phyloP scores from a whole-genome alignment of 2,329 filamentous ascomycete genomes.

The Chaetomiaceae sp. region DNA sequence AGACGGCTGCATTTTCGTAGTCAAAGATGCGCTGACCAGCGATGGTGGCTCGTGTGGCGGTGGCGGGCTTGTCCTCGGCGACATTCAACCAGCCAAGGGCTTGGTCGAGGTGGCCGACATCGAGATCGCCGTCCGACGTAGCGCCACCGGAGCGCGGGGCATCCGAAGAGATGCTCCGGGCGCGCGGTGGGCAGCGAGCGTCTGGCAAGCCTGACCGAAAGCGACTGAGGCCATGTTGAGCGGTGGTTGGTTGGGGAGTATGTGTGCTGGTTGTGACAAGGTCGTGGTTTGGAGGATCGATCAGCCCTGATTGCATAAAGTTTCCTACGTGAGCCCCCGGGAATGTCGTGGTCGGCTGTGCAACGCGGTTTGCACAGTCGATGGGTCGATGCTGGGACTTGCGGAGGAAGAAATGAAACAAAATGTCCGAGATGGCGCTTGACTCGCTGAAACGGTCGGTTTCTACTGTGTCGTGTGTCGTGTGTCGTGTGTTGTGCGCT shows the following conservation, averaged over 20 bases:
- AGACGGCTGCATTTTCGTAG: slow-evolving; percentile 56
- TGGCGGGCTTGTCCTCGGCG: slow-evolving; percentile 28
- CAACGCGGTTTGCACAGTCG: slow-evolving; percentile 50
- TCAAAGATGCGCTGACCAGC: slow-evolving; percentile 54
- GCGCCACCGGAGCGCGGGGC: slow-evolving; percentile 30
- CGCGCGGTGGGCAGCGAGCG: slow-evolving; percentile 34
- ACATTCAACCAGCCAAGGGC: slow-evolving; percentile 51
- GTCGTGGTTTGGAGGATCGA: slow-evolving; percentile 42
- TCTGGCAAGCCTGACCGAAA: slow-evolving; percentile 38
- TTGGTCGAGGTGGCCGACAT: slow-evolving; percentile 45
- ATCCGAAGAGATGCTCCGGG: slow-evolving; percentile 36
- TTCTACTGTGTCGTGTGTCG: background rate
- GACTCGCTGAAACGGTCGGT: background rate
- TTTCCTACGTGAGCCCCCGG: slow-evolving; percentile 37
- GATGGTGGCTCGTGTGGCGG: slow-evolving; percentile 29
- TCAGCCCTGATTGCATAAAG: slow-evolving; percentile 63
- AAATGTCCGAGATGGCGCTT: background rate
- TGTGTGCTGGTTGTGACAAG: slow-evolving; percentile 36
- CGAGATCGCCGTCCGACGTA: slow-evolving; percentile 31
- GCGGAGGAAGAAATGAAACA: background rate
- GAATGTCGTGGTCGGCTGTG: slow-evolving; percentile 44
- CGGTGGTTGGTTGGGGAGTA: slow-evolving; percentile 30
- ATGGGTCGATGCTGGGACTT: background rate
- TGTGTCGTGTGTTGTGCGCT: background rate
- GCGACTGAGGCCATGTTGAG: slow-evolving; percentile 56